Evolutionary conservation across 129 eudicot genomes (phyloP), one percentile per base, ranked within the genome.

Genomic region (Helichrysum umbraculigerum): DNA sequence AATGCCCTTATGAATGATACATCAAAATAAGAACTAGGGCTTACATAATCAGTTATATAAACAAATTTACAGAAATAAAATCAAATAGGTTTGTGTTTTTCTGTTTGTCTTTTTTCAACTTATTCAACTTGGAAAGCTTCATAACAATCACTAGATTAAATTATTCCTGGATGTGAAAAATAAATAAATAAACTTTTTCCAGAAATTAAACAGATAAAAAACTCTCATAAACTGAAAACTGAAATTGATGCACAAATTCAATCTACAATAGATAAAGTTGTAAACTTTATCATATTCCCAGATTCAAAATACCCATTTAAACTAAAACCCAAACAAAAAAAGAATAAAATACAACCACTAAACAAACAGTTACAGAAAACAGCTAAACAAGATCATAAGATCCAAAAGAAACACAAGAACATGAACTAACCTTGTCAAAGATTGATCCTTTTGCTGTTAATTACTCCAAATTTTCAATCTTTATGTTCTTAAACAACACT

Each of bases 351-450:
- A 52, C 6, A 51, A 33, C 64, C 6, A 2, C 47, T 25, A 78
- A 59, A 25, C 2, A 15, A 7, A 70, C 4, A 33, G 16, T 47
- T 78, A 10, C 51, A 61, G 70, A 74, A n/a, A 25, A 25, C 62
- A 33, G 22, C 34, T 6, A 70, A 70, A 70, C 32, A 21, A 10
- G 30, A 16, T 57, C 22, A 57, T 29, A 80, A 74, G 84, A 80
- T 80, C 83, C 73, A 79, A 65, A 51, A 72, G 68, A 79, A 16
- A 37, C 30, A 15, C 30, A 73, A 20, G 39, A 58, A 67, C 32
- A 67, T 6, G 74, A 80, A 61, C 83, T 74, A 9, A 80, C 84
- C 84, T 80, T 54, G n/a, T 78, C 28, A 68, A 68, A 80, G 70
- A 75, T 12, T 59, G 56, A 66, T 4, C 16, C 52, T 73, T 79